Conservation (phyloP, 73 alveolate species). For the Breviolum minutum region DNA sequence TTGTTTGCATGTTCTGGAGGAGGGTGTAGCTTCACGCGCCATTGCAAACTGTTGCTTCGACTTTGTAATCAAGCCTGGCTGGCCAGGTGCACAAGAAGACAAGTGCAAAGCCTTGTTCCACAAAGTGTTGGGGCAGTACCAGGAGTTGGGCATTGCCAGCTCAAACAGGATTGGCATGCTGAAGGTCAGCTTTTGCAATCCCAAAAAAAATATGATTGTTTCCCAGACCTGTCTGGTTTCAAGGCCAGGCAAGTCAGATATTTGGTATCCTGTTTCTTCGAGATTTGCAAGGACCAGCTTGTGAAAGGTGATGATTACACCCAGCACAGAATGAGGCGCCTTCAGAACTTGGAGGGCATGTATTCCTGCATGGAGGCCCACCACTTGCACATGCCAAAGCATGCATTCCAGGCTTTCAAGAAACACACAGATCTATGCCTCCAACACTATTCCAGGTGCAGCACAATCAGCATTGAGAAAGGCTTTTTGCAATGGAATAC, state of each 20-base stretch:
- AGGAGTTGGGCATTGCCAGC: not conserved
- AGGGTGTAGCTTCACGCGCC: not conserved
- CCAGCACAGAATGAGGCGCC: not conserved
- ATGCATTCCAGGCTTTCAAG: not conserved
- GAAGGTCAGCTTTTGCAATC: not conserved
- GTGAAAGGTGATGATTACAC: not conserved
- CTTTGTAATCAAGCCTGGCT: not conserved
- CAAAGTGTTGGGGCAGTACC: conserved; percentile 7
- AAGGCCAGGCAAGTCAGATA: conserved; percentile 18
- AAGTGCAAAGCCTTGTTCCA: not conserved
- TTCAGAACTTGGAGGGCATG: not conserved
- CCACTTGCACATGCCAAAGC: not conserved
- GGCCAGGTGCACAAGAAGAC: not conserved
- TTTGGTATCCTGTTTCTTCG: conserved; percentile 1
- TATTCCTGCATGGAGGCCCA: not conserved
- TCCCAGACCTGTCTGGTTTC: not conserved
- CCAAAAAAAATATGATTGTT: not conserved
- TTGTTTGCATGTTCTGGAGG: not conserved
- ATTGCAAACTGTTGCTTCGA: not conserved
- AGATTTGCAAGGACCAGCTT: not conserved
- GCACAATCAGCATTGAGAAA: not conserved
- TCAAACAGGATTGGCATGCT: not conserved
- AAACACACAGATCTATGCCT: not conserved
- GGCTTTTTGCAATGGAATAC: not conserved
- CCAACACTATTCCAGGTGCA: not conserved